Evolutionary conservation across 169 alveolate species (phyloP).

Genomic region (Plasmodium coatneyi): DNA sequence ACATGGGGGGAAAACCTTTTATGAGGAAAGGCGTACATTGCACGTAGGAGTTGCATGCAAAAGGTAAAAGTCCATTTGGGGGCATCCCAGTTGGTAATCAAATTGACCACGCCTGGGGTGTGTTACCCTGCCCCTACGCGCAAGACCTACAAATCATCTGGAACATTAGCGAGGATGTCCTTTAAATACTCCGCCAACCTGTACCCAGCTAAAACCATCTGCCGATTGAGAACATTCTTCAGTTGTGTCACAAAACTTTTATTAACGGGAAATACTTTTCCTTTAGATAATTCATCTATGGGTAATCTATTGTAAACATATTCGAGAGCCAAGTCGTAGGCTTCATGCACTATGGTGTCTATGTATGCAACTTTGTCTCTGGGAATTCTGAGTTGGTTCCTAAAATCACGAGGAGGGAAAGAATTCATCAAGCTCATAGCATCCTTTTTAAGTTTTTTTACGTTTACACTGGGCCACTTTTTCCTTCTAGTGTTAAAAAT

Average conservation of each 20-base stretch:
- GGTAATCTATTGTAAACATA: constrained; percentile 18
- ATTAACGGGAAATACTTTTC: neutral
- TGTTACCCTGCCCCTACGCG: neutral
- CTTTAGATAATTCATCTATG: neutral
- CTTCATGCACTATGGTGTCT: constrained; percentile 12
- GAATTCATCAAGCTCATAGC: neutral
- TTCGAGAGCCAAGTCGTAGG: constrained; percentile 26
- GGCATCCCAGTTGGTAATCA: neutral
- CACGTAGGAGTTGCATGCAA: neutral
- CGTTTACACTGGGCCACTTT: constrained; percentile 5
- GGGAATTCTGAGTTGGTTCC: neutral
- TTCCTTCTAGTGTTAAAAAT: constrained; percentile 28
- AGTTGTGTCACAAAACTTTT: constrained; percentile 1
- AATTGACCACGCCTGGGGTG: neutral
- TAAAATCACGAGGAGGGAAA: neutral
- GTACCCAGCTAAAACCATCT: constrained; percentile 43
- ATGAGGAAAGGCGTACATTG: neutral
- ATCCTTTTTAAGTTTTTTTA: neutral
- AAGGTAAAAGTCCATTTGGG: neutral
- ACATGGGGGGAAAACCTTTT: neutral
- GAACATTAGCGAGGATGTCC: constrained; percentile 28
- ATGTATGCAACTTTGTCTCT: constrained; percentile 19
- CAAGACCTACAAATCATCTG: constrained; percentile 12
- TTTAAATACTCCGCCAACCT: constrained; percentile 24
- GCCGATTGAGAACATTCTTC: constrained; percentile 11